Evolutionary conservation across 768 basidiomycete species (phyloP).

Genomic region (Boletus edulis): DNA sequence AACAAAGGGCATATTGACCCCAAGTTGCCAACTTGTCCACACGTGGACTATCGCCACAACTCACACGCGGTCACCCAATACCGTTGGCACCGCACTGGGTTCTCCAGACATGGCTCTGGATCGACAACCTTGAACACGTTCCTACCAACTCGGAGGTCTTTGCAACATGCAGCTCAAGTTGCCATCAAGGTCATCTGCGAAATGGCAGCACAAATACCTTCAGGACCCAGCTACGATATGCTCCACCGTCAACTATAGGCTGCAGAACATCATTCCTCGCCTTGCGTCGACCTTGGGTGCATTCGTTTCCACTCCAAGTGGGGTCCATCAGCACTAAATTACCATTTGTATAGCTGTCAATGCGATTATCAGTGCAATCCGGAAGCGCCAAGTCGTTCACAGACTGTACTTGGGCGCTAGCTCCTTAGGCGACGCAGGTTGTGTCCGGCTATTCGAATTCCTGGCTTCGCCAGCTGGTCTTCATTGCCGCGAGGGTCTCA

Average conservation of each 20-base stretch:
- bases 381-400: conserved; percentile 44
- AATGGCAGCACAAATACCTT: conserved; percentile 24
- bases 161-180: conserved; percentile 27
- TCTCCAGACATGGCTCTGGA: not conserved
- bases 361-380: conserved; percentile 46
- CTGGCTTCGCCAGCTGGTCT: conserved; percentile 48
- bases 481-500: conserved; percentile 39
- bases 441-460: conserved; percentile 51
- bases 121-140: not conserved
- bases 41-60: not conserved
- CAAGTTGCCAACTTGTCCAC: too few species aligned
- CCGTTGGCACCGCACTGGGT: too few species aligned
- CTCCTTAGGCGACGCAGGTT: conserved; percentile 56
- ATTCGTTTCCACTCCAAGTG: not conserved
- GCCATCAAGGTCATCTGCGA: conserved; percentile 16
- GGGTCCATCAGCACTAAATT: not conserved
- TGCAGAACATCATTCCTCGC: conserved; percentile 28
- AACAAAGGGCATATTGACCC: too few species aligned
- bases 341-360: conserved; percentile 43
- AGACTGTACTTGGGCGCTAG: conserved; percentile 58
- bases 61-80: conserved; percentile 4
- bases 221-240: conserved; percentile 31
- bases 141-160: not conserved
- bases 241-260: conserved; percentile 18
- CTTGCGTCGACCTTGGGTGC: conserved; percentile 29